Conservation (phyloP, 164 flowering plant species). For the Buxus sempervirens region DNA sequence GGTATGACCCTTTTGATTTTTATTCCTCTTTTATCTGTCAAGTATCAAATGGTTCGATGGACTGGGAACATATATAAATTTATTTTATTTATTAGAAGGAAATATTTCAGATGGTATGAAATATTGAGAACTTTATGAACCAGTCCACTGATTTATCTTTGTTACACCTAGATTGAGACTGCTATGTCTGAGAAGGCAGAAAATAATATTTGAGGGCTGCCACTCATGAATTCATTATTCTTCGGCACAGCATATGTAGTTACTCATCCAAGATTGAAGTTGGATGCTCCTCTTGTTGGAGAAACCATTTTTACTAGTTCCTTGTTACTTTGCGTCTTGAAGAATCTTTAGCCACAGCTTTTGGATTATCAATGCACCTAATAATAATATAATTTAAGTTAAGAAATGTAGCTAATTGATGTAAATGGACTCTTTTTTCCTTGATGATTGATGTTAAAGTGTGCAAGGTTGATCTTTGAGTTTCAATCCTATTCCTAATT, state of each 20-base stretch:
- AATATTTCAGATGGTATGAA: neutral
- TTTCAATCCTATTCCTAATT: too few species aligned
- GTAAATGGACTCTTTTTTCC: neutral
- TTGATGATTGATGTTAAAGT: neutral
- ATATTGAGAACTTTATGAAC: neutral
- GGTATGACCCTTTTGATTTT: slow-evolving; percentile 28
- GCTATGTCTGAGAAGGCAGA: neutral
- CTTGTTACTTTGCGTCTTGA: neutral
- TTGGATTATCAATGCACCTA: neutral
- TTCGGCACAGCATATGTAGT: neutral
- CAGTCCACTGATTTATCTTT: neutral
- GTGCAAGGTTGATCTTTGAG: too few species aligned
- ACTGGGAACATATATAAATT: too few species aligned
- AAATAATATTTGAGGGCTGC: neutral
- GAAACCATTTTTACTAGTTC: neutral
- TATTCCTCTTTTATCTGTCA: neutral
- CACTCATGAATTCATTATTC: neutral
- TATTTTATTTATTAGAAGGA: neutral
- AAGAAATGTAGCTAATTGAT: neutral
- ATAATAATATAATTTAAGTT: too few species aligned
- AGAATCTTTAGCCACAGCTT: neutral
- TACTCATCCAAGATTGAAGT: slow-evolving; percentile 1
- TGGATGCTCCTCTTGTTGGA: neutral
- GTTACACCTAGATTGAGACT: neutral
- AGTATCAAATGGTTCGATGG: neutral